phyloP scores from a whole-genome alignment of 768 basidiomycete species.

The Kwoniella dejecticola region DNA sequence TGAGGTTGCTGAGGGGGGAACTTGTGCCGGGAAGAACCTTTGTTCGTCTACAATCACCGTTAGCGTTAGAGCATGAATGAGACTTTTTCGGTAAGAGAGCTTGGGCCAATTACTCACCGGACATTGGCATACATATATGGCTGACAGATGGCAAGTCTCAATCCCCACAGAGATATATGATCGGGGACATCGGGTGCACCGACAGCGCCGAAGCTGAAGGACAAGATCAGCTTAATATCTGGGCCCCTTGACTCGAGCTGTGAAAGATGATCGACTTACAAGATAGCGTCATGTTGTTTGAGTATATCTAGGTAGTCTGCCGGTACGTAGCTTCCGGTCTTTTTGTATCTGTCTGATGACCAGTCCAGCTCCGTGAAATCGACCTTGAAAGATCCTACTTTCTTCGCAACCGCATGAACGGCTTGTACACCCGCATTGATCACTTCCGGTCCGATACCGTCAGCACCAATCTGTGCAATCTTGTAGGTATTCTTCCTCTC shows the following conservation, averaged over 20 bases:
- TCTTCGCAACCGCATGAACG: constrained; percentile 58
- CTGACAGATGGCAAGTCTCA: constrained; percentile 61
- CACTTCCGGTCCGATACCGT: constrained; percentile 64
- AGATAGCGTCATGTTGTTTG: constrained; percentile 48
- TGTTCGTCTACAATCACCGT: constrained; percentile 56
- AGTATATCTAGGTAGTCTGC: constrained; percentile 45
- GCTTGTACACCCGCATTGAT: constrained; percentile 61
- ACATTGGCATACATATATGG: constrained; percentile 60
- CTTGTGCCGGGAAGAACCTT: constrained; percentile 61
- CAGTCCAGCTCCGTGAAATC: constrained; percentile 61
- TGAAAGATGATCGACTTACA: constrained; percentile 40
- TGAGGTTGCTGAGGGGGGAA: constrained; percentile 60
- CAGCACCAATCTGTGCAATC: constrained; percentile 62
- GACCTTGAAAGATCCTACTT: constrained; percentile 59
- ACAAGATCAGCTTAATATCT: constrained; percentile 55
- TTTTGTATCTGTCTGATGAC: constrained; percentile 59
- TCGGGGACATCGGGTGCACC: constrained; percentile 63
- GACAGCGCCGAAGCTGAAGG: constrained; percentile 60
- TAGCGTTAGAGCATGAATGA: too few relatives aligned
- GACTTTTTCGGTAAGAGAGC: too few relatives aligned
- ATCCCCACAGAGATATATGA: constrained; percentile 65
- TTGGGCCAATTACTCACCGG: constrained; percentile 3
- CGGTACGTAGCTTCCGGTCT: constrained; percentile 61
- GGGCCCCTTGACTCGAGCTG: too few relatives aligned
- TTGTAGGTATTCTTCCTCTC: constrained; percentile 46